Base-by-base conservation (phyloP, 306 rosid genomes). In the Pachyrhizus erosus region DNA sequence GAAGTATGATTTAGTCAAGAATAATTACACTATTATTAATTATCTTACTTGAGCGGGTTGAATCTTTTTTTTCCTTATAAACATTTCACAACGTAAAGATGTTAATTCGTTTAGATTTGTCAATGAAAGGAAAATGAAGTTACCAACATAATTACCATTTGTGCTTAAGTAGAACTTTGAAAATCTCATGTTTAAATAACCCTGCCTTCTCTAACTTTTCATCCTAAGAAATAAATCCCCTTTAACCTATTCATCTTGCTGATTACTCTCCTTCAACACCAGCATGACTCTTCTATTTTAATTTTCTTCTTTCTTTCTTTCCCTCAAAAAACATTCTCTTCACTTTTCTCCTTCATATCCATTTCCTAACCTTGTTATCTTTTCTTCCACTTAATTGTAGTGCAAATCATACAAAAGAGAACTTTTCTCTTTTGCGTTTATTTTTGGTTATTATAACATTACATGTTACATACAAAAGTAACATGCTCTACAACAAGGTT, bases 401-500 rank as follows among this genome's bases (percentile, higher is more conserved):
- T 11, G 42, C 43, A 9, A 31, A 77, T 46, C 62, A 64, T 64
- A 27, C 62, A 46, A 1, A 15, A 15, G 1, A 40, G 14, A 26
- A 4, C 0, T 21, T 34, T 34, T 13, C 23, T 9, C 39, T 31
- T 20, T 1, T n/a, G 0, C 31, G 9, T 10, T 51, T 51, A 8
- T 20, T 29, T 64, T 3, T 65, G 0, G 5, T 65, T n/a, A 34
- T 34, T 8, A 65, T 7, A 21, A 46, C 1, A 2, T 52, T 6
- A 3, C 49, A 68, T 18, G 7, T 14, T 13, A 70, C 4, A 7
- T 14, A 17, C 11, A 69, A 69, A 29, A 23, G 20, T 46, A 18
- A 42, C 34, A 42, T 89, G 88, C 23, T 71, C 2, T 48, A 75
- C 21, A 61, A 33, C 33, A 85, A 77, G 62, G 80, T 52, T 34